These are phyloP conservation scores for Capsicum rhomboideum DNA, from an alignment of 257 asterid species.

Conservation along the genomic window DNA sequence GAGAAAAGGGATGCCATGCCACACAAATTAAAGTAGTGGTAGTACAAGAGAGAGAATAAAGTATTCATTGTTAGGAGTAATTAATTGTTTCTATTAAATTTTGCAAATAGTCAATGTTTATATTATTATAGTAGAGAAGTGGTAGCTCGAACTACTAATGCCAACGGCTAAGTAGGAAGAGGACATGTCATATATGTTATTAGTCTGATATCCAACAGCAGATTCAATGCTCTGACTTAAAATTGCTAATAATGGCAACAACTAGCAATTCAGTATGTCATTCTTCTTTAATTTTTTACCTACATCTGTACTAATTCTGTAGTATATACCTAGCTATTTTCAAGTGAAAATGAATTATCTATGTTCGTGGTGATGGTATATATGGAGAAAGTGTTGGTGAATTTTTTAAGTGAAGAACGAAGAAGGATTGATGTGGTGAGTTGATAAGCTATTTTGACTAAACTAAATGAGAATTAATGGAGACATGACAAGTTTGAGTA, in stretches of 20 bases:
- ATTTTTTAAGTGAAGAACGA: too few species aligned
- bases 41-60: not conserved
- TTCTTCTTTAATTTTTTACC: not conserved
- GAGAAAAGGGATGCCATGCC: not conserved
- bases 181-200: not conserved
- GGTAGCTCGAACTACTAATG: not conserved
- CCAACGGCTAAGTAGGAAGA: conserved; percentile 1
- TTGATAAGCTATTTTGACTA: too few species aligned
- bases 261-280: not conserved
- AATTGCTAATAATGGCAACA: not conserved
- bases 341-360: too few species aligned
- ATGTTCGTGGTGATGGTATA: too few species aligned
- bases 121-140: not conserved
- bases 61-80: not conserved
- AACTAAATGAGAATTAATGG: too few species aligned
- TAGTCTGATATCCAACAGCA: not conserved
- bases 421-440: too few species aligned
- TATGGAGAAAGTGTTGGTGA: too few species aligned
- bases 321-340: not conserved
- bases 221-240: not conserved
- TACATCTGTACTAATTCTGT: not conserved
- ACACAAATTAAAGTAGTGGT: not conserved
- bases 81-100: not conserved
- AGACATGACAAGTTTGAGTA: too few species aligned
- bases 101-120: not conserved